Evolutionary conservation across 208 protist species (phyloP).

Genomic region (Polymyxa betae): DNA sequence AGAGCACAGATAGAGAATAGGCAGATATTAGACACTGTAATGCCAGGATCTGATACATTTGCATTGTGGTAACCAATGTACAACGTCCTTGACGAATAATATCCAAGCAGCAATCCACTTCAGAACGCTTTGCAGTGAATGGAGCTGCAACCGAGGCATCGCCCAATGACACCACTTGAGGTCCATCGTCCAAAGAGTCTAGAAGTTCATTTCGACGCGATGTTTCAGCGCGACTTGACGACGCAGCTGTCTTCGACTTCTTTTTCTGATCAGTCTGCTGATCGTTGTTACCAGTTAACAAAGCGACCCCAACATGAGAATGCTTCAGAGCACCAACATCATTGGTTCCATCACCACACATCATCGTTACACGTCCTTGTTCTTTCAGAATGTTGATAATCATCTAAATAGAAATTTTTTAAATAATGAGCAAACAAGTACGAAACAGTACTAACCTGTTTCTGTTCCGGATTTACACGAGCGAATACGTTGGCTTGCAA

Average conservation of each 20-base stretch:
- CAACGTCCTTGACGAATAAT: slow-evolving; percentile 86
- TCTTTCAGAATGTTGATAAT: slow-evolving; percentile 64
- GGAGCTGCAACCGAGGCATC: slow-evolving; percentile 83
- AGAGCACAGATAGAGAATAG: slow-evolving; percentile 64
- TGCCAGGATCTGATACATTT: slow-evolving; percentile 71
- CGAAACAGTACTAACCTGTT: slow-evolving; percentile 16
- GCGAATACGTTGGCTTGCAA: slow-evolving; percentile 56
- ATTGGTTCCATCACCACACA: slow-evolving; percentile 92
- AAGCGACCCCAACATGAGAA: slow-evolving; percentile 93
- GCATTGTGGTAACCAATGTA: slow-evolving; percentile 64
- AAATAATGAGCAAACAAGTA: background rate
- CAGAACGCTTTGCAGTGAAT: slow-evolving; percentile 76
- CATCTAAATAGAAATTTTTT: background rate
- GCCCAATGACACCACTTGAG: slow-evolving; percentile 70
- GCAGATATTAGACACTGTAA: slow-evolving; percentile 64
- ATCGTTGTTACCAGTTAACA: slow-evolving; percentile 75
- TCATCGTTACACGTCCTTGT: slow-evolving; percentile 72
- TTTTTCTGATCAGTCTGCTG: background rate
- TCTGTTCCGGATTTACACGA: slow-evolving; percentile 62
- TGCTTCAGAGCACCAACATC: slow-evolving; percentile 99
- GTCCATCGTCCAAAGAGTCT: background rate
- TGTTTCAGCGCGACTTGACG: background rate
- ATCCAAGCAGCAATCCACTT: slow-evolving; percentile 68
- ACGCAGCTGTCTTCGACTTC: background rate
- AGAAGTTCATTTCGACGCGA: background rate